Conservation (phyloP, 306 rosid genomes). For the Albizia julibrissin region DNA sequence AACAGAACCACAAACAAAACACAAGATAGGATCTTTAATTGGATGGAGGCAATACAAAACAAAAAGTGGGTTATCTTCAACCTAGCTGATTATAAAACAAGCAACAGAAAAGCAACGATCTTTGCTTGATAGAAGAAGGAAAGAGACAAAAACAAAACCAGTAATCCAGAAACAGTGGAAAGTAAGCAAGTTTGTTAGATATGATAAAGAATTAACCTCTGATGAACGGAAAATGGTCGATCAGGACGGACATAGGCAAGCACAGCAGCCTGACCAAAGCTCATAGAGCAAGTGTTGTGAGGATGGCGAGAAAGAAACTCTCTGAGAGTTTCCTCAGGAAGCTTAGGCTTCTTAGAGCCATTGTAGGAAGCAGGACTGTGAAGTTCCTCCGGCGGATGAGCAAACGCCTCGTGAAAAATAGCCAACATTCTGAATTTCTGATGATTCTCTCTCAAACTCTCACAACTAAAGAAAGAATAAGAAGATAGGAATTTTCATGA, state of each 20-base stretch:
- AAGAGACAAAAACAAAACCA: not conserved
- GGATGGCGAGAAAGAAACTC: conserved; percentile 79
- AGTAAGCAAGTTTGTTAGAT: too few species aligned
- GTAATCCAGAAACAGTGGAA: too few species aligned
- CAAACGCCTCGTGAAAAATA: conserved; percentile 86
- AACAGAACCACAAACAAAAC: not conserved
- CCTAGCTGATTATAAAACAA: too few species aligned
- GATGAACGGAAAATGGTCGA: conserved; percentile 48
- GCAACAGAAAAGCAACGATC: not conserved
- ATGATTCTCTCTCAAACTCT: not conserved
- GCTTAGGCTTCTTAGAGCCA: conserved; percentile 72
- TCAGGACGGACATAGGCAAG: conserved; percentile 76
- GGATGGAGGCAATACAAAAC: not conserved
- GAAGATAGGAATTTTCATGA: not conserved
- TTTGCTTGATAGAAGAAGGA: not conserved
- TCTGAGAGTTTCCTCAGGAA: conserved; percentile 74
- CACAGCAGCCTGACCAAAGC: conserved; percentile 72
- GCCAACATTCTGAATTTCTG: conserved; percentile 68
- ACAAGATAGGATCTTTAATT: not conserved
- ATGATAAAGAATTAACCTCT: too few species aligned
- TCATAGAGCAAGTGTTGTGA: conserved; percentile 62
- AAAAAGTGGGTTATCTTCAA: not conserved
- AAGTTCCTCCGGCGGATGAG: conserved; percentile 93
- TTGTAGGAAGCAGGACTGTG: conserved; percentile 82
- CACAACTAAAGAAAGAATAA: not conserved